Percentiles rank a stretch among this genome's conserved stretches.
Conservation (phyloP, 345 rosid genomes). For the Arabidopsis arenosa region DNA sequence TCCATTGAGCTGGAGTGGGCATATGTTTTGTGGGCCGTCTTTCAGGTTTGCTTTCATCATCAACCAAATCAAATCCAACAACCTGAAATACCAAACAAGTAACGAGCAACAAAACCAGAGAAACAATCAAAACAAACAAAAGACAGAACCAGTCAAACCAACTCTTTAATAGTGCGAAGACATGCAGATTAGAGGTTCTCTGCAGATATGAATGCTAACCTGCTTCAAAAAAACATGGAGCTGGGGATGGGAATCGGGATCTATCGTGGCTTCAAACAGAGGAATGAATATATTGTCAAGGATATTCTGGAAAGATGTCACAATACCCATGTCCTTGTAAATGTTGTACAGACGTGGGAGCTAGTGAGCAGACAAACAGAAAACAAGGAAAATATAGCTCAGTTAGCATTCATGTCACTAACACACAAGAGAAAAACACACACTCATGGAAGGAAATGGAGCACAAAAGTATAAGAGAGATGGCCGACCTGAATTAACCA, state of each 20-base stretch:
- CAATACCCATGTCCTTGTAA: slow-evolving; percentile 99
- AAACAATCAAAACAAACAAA: slow-evolving; percentile 12
- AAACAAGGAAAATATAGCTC: not conserved
- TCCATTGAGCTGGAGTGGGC: slow-evolving; percentile 99
- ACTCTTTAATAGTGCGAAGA: slow-evolving; percentile 18
- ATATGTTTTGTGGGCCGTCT: slow-evolving; percentile 99
- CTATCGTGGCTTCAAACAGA: slow-evolving; percentile 93
- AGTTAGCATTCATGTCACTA: slow-evolving; percentile 31
- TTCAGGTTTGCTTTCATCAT: slow-evolving; percentile 99
- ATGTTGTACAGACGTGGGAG: slow-evolving; percentile 94
- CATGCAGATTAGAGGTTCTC: not conserved
- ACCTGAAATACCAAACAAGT: slow-evolving; percentile 60
- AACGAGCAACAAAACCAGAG: slow-evolving; percentile 7
- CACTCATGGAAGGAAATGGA: not conserved
- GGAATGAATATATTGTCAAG: slow-evolving; percentile 98
- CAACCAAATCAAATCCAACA: slow-evolving; percentile 97
- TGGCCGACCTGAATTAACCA: slow-evolving; percentile 97
- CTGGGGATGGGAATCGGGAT: slow-evolving; percentile 99
- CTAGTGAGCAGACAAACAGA: slow-evolving; percentile 51
- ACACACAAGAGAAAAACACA: not conserved
- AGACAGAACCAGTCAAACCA: not conserved
- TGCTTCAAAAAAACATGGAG: slow-evolving; percentile 95
- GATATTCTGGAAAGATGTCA: slow-evolving; percentile 98
- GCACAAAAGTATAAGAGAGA: slow-evolving; percentile 20
- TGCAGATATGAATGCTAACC: slow-evolving; percentile 51